Evolutionary conservation across 2,329 filamentous ascomycete genomes (phyloP).

Genomic region (Epichloe gansuensis): DNA sequence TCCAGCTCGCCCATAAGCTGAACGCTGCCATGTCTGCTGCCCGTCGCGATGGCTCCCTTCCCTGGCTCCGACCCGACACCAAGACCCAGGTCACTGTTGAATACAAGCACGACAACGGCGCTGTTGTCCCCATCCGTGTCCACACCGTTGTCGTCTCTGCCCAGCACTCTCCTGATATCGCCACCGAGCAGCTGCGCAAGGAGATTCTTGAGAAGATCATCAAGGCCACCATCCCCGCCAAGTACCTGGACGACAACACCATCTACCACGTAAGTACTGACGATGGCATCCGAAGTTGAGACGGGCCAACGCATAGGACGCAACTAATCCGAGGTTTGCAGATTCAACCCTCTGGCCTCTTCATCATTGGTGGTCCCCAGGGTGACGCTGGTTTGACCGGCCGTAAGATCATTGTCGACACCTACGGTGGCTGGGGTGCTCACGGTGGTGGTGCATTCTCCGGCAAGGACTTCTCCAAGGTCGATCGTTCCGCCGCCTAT

Average conservation of each 20-base stretch:
- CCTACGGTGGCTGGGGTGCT: slow-evolving; percentile 98
- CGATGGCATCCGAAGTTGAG: not conserved
- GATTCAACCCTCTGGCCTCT: slow-evolving; percentile 95
- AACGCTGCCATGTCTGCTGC: slow-evolving; percentile 89
- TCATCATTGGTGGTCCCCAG: slow-evolving; percentile 98
- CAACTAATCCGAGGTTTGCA: slow-evolving; percentile 10
- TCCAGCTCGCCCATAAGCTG: slow-evolving; percentile 91
- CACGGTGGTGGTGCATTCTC: slow-evolving; percentile 99
- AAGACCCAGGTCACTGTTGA: slow-evolving; percentile 99
- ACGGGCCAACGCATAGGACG: not conserved
- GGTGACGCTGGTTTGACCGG: slow-evolving; percentile 97
- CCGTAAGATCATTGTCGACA: slow-evolving; percentile 99
- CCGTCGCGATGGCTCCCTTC: slow-evolving; percentile 72
- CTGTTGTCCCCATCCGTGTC: slow-evolving; percentile 81
- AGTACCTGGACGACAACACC: slow-evolving; percentile 87
- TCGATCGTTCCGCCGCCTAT: slow-evolving; percentile 96
- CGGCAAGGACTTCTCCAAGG: slow-evolving; percentile 99
- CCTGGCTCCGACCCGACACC: slow-evolving; percentile 96
- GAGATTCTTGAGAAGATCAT: slow-evolving; percentile 97
- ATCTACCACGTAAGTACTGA: slow-evolving; percentile 69
- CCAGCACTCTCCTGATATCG: slow-evolving; percentile 81
- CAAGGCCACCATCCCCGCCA: slow-evolving; percentile 80
- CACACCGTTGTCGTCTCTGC: slow-evolving; percentile 96
- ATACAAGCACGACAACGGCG: slow-evolving; percentile 93
- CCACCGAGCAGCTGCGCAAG: slow-evolving; percentile 83